Percentiles rank a stretch among this genome's conserved stretches.
phyloP scores from a whole-genome alignment of 768 basidiomycete species.

The Boletus tylopilopsis region DNA sequence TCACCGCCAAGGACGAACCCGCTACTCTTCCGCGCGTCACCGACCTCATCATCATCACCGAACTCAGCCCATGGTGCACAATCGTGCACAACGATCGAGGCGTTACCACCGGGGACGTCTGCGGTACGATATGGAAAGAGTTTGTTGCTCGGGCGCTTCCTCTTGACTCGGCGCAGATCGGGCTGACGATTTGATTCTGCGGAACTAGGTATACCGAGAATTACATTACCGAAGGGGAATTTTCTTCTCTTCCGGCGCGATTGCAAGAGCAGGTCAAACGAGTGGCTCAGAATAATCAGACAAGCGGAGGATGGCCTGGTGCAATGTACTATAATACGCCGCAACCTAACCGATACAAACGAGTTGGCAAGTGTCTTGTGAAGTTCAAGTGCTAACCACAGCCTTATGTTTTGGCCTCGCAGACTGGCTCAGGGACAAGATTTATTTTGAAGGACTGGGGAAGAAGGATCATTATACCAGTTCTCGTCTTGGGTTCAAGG shows the following conservation, averaged over 20 bases:
- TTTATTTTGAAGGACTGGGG: conserved; percentile 62
- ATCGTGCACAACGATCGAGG: conserved; percentile 67
- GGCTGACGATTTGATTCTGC: conserved; percentile 9
- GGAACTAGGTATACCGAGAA: conserved; percentile 62
- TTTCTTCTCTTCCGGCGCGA: conserved; percentile 54
- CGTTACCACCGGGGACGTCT: conserved; percentile 77
- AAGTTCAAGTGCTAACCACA: background rate
- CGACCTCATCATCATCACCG: conserved; percentile 56
- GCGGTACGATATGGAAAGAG: conserved; percentile 72
- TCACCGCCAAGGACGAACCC: conserved; percentile 54
- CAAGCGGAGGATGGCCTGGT: conserved; percentile 32
- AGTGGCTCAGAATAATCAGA: conserved; percentile 41
- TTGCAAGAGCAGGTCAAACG: conserved; percentile 72
- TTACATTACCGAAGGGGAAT: conserved; percentile 62
- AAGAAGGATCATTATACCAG: conserved; percentile 58
- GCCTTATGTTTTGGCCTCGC: conserved; percentile 1
- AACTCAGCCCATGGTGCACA: conserved; percentile 74
- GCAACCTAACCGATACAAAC: conserved; percentile 49
- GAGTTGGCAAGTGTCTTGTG: conserved; percentile 52
- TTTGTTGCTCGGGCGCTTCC: conserved; percentile 34
- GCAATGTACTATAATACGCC: conserved; percentile 44
- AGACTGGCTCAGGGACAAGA: conserved; percentile 79
- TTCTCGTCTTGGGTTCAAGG: conserved; percentile 66
- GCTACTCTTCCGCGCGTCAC: conserved; percentile 65
- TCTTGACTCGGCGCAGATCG: background rate